Percentiles rank a stretch among this genome's conserved stretches.
Evolutionary conservation across 371 early-diverging fungal genomes (phyloP).

Genomic region (Mucor mucedo): DNA sequence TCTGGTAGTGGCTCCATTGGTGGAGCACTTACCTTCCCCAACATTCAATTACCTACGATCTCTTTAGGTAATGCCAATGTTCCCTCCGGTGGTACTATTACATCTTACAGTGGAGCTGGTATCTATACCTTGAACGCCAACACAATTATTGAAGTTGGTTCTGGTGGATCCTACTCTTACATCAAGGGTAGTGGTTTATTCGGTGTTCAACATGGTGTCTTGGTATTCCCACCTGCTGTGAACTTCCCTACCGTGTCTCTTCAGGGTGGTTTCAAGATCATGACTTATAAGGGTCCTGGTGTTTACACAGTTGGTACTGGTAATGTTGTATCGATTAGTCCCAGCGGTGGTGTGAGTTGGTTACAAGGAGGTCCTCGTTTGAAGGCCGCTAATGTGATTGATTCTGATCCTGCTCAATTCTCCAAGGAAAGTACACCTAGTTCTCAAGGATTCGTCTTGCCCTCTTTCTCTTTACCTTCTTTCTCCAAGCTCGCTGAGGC

Average conservation of each 20-base stretch:
- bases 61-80: background rate
- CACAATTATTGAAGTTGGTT: background rate
- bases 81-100: background rate
- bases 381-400: background rate
- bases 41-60: background rate
- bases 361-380: background rate
- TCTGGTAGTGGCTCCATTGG: background rate
- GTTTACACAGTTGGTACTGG: background rate
- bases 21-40: background rate
- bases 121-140: background rate
- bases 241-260: slow-evolving; percentile 7
- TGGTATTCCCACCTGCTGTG: background rate
- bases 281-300: background rate
- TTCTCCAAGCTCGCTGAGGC: slow-evolving; percentile 17
- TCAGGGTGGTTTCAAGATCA: background rate
- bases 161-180: slow-evolving; percentile 5
- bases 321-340: background rate
- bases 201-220: background rate
- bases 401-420: background rate
- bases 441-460: slow-evolving; percentile 15
- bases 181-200: background rate
- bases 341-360: background rate
- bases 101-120: slow-evolving; percentile 6
- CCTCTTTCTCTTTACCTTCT: slow-evolving; percentile 14
- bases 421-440: background rate